Base-by-base conservation (phyloP, 2,329 filamentous ascomycete genomes). In the Emergomyces pasteurianus region DNA sequence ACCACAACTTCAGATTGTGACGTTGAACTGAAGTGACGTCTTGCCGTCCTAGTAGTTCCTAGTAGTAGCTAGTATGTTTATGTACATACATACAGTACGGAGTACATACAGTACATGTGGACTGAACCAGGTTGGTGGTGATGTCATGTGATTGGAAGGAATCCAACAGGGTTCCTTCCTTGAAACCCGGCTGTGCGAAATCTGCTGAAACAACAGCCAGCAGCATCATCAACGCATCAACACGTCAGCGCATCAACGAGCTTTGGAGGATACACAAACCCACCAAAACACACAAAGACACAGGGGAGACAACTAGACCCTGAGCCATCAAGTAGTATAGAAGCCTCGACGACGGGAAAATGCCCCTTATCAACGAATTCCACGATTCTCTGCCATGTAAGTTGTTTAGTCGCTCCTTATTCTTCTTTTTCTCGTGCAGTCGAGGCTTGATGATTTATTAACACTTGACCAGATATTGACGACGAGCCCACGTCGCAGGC, bases 351-450 rank as follows among this genome's bases (percentile, higher is more conserved):
- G 18, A 46, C 58, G 23, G 23, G 66, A 77, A 70, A 64, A 88
- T 89, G 86, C 82, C 87, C 64, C 79, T 87, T 62, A 84, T 86
- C 64, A 83, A 83, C 64, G 83, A 84, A 72, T 82, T 86, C 63
- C 87, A 91, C 76, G 89, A 94, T 71, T 90, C 88, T 26, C 84
- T 95, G 26, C 89, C 89, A 56, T 92, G 89, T 91, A 82, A 66
- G 83, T 63, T 62, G 67, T 58, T 46, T 43, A 63, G 50, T 60
- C 49, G 42, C 42, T 23, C n/a, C n/a, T n/a, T 3, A 28, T 49
- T 21, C 5, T 26, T 26, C 46, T 12, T 21, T 10, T 47, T 10
- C 21, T n/a, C n/a, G 1, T 43, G 14, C 40, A 50, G 21, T 34
- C 16, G 26, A 21, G 43, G 49, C 56, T 46, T 21, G 26, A 49